Base-by-base conservation (phyloP, 441 rosid species). In the Melastoma candidum region DNA sequence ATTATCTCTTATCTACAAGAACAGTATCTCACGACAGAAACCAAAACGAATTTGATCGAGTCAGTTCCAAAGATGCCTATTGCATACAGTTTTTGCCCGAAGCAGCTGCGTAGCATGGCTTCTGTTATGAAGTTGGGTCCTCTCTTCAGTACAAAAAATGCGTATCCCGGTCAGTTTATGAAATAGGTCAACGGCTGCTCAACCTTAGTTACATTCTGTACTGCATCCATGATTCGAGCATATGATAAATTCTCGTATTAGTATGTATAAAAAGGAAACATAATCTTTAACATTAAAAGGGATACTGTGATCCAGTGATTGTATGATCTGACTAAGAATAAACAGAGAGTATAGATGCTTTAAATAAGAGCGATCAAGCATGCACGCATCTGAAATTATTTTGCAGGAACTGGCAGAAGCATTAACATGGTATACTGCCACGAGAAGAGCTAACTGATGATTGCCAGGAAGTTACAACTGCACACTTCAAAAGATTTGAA, bases 151-250 rank as follows among this genome's bases (percentile, higher is more conserved):
- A 63, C 98, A 92, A 69, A 92, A 87, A 59, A 92, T 87, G 68
- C 95, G 90, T 52, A 92, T 88, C 63, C 97, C 95, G 0, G 92
- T 77, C 62, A 97, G 95, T 71, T 92, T 92, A 57, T 92, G 92
- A 68, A 88, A 26, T 67, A 92, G 84, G 81, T 92, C 95, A 64
- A 82, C 77, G 32, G 97, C 97, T 43, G 96, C 80, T 92, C 98
- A 58, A 92, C 98, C 79, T 88, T 85, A 80, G 84, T 92, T 58
- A 85, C 98, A 75, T 92, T 92, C 71, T 88, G 95, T 48, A 96
- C 98, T 92, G 89, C 69, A 76, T 14, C 45, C 70, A 36, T 27
- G 27, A 45, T 22, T 3, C 27, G 44, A 41, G 14, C 46, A 48
- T 62, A 43, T 47, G 44, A 8, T 10, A 50, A 39, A 32, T 29